These are phyloP conservation scores for Mollisiaceae sp. DNA, from an alignment of 2,329 filamentous ascomycete genomes.

Conservation along the genomic window DNA sequence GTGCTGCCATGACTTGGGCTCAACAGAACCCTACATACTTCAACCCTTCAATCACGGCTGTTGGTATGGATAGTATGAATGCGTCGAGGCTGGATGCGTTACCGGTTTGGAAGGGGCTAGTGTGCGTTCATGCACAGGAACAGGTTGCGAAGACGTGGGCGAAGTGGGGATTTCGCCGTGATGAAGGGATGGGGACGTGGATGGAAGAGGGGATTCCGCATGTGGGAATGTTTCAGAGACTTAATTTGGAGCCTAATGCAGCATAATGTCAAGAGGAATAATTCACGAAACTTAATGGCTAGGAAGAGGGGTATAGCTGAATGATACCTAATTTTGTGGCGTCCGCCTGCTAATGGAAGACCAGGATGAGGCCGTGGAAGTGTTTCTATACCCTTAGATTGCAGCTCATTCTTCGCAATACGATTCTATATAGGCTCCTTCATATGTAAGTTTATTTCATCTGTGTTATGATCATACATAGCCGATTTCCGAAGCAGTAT, in stretches of 20 bases:
- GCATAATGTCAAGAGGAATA: not conserved
- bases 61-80: constrained; percentile 51
- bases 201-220: constrained; percentile 84
- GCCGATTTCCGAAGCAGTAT: not conserved
- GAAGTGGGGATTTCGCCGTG: constrained; percentile 73
- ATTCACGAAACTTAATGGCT: not conserved
- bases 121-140: constrained; percentile 81
- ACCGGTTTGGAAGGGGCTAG: constrained; percentile 73
- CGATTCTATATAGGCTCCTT: not conserved
- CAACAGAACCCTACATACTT: constrained; percentile 62
- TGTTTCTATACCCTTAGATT: not conserved
- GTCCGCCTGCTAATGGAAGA: too few relatives aligned
- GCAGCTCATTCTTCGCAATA: not conserved
- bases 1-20: constrained; percentile 72
- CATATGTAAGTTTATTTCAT: not conserved
- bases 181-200: constrained; percentile 78
- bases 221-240: constrained; percentile 76
- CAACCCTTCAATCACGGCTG: constrained; percentile 48
- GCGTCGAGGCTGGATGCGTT: constrained; percentile 48
- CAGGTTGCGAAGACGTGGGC: constrained; percentile 68
- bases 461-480: not conserved
- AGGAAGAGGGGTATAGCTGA: not conserved
- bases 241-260: constrained; percentile 43
- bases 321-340: not conserved
- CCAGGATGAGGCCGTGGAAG: not conserved